These are phyloP conservation scores for Hypoxylon sp. DNA, from an alignment of 2,329 filamentous ascomycete genomes.

Conservation along the genomic window DNA sequence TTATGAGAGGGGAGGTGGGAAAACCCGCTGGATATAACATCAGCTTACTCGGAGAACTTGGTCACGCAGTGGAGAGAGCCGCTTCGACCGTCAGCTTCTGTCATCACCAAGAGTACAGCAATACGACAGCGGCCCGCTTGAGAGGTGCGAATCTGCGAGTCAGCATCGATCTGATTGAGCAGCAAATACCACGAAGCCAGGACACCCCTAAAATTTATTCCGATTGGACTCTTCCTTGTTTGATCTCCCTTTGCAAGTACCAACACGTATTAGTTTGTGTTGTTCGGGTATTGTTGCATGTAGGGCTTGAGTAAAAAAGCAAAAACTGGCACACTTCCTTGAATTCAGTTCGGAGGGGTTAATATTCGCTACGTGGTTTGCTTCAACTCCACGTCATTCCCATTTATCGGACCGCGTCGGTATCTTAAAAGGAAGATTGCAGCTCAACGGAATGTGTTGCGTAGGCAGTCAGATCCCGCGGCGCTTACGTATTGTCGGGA, in stretches of 20 bases:
- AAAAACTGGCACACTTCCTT: slow-evolving; percentile 10
- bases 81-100: slow-evolving; percentile 36
- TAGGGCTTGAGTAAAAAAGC: slow-evolving; percentile 16
- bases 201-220: slow-evolving; percentile 15
- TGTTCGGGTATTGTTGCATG: slow-evolving; percentile 34
- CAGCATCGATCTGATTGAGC: slow-evolving; percentile 32
- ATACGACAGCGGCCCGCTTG: slow-evolving; percentile 37
- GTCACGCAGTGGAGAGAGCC: slow-evolving; percentile 39
- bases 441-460: slow-evolving; percentile 33
- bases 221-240: slow-evolving; percentile 31
- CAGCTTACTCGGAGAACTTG: slow-evolving; percentile 37
- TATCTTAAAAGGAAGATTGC: slow-evolving; percentile 19
- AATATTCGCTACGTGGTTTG: slow-evolving; percentile 10
- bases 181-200: slow-evolving; percentile 21
- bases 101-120: slow-evolving; percentile 34
- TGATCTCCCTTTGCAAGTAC: slow-evolving; percentile 18
- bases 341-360: slow-evolving; percentile 4
- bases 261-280: slow-evolving; percentile 31
- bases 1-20: slow-evolving; percentile 26
- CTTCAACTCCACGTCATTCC: slow-evolving; percentile 18
- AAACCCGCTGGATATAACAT: slow-evolving; percentile 41
- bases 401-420: slow-evolving; percentile 35
- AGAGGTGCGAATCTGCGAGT: slow-evolving; percentile 42
- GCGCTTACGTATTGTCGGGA: slow-evolving; percentile 38
- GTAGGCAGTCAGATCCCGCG: slow-evolving; percentile 32